Evolutionary conservation across 2,329 filamentous ascomycete genomes (phyloP), one percentile per base, ranked within the genome.

Genomic region (Tolypocladium nubicola): DNA sequence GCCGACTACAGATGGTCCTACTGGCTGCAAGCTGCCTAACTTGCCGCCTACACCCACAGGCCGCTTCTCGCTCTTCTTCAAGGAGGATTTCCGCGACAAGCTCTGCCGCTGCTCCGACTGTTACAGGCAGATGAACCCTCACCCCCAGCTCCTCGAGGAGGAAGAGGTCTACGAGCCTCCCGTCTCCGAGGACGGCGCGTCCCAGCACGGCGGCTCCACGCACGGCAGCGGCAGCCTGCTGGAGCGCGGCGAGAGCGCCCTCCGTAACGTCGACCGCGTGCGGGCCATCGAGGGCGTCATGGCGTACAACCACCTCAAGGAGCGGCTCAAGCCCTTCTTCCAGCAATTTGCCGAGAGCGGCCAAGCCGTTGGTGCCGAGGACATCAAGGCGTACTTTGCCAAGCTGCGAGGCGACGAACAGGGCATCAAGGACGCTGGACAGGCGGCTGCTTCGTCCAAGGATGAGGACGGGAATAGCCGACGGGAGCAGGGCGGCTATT

Each of bases 321-420:
- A 97, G 67, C 92, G 93, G 69, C 84, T 99, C n/a, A 96, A 93
- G 77, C 86, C 87, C 0, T 97, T 99, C 70, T 84, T 99, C 66
- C 85, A 92, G 73, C 88, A 95, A 49, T 99, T 96, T 70, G 94
- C 94, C 0, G 90, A 97, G 68, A 95, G 87, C 61, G 93, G 93
- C 1, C 78, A 89, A 71, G 86, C 89, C 0, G 92, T 99, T 26
- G 87, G 90, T 1, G 93, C 93, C 1, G 94, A 99, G 68, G 92
- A 97, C 72, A 94, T 99, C 73, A 99, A 97, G 72, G 84, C 84
- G 2, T 96, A 97, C 70, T 99, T 99, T 79, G 93, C 93, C 55
- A 93, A 94, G 75, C 74, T 99, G 64, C 82, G 94, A 61, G 94
- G 94, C 58, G 94, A 97, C 71, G 89, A 90, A 50, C 76, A 88